phyloP scores from a whole-genome alignment of 371 early-diverging fungal genomes.

The Circinella umbellata region DNA sequence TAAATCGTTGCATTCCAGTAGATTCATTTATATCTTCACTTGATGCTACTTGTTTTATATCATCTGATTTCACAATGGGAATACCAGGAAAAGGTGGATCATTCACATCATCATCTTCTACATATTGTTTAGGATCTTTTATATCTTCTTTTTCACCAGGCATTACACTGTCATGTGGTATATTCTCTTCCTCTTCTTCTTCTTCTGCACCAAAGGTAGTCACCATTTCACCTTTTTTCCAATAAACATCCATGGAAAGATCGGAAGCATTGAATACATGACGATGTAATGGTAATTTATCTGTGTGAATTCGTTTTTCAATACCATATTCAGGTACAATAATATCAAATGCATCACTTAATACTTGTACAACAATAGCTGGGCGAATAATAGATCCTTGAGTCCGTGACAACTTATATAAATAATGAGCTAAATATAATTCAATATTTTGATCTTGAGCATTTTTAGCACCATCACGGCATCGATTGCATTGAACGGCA shows the following conservation, averaged over 20 bases:
- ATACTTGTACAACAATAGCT: constrained; percentile 57
- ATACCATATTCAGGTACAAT: constrained; percentile 75
- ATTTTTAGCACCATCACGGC: constrained; percentile 79
- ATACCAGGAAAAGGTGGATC: constrained; percentile 7
- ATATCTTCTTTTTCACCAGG: neutral
- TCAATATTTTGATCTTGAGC: constrained; percentile 85
- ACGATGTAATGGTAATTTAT: constrained; percentile 65
- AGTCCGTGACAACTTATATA: constrained; percentile 43
- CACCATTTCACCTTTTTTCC: constrained; percentile 46
- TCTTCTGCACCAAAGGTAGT: constrained; percentile 17
- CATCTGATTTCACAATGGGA: constrained; percentile 1
- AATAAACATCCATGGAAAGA: constrained; percentile 41
- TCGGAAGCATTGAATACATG: constrained; percentile 43
- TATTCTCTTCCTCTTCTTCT: constrained; percentile 19
- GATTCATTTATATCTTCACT: constrained; percentile 18
- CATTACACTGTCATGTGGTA: constrained; percentile 15
- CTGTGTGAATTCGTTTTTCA: constrained; percentile 67
- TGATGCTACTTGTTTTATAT: neutral
- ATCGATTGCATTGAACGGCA: constrained; percentile 80
- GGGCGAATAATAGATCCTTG: constrained; percentile 44
- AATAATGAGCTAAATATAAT: constrained; percentile 75
- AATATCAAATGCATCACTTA: constrained; percentile 70
- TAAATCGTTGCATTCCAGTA: constrained; percentile 33
- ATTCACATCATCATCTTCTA: constrained; percentile 10
- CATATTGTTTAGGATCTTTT: neutral